Evolutionary conservation across 345 rosid species (phyloP).

Genomic region (Salix udensis): DNA sequence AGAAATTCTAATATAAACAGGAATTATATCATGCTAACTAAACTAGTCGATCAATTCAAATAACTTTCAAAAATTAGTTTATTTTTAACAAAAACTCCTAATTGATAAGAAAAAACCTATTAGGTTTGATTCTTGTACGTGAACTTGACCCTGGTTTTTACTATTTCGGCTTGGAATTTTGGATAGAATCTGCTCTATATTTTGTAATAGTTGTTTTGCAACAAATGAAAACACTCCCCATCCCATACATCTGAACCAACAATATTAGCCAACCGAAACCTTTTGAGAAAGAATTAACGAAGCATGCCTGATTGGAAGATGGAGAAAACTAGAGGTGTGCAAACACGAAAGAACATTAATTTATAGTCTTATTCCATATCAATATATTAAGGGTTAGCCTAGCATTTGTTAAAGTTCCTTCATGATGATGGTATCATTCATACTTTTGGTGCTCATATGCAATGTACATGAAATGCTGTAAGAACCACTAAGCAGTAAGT

Average conservation of each 20-base stretch:
- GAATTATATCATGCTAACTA: no score
- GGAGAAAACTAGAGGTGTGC: background rate
- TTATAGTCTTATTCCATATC: background rate
- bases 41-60: no score
- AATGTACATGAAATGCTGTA: background rate
- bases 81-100: no score
- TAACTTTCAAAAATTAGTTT: no score
- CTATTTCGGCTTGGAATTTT: background rate
- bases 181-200: background rate
- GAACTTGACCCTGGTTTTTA: background rate
- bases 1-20: no score
- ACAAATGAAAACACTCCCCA: background rate
- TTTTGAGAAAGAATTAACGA: background rate
- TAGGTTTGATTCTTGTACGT: no score
- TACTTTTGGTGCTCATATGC: constrained; percentile 6
- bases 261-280: background rate
- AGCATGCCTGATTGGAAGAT: background rate
- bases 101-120: no score
- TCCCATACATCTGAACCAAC: background rate
- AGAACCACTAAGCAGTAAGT: background rate
- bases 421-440: constrained; percentile 9
- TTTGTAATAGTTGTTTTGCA: background rate
- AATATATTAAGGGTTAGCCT: background rate
- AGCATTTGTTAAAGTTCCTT: background rate
- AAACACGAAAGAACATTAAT: background rate